These are phyloP conservation scores for Saccharomycopsis crataegensis DNA, from an alignment of 1,139 yeast genomes.

Conservation along the genomic window DNA sequence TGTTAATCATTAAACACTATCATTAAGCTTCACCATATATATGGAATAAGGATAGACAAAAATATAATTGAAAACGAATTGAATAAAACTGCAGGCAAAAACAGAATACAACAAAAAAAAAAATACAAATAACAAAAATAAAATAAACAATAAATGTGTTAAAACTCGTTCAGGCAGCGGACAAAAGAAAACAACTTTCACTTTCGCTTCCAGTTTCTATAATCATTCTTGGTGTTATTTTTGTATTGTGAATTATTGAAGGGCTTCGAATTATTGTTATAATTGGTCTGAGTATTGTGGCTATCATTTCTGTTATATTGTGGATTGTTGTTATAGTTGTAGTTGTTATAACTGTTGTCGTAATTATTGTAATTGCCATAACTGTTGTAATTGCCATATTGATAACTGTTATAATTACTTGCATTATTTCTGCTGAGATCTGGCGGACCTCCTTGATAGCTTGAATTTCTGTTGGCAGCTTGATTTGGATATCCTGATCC, in stretches of 20 bases:
- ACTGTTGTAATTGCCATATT: not conserved
- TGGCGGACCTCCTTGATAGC: too few relatives aligned
- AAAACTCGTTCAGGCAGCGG: too few relatives aligned
- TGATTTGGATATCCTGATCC: too few relatives aligned
- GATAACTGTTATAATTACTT: not conserved
- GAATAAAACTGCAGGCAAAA: not conserved
- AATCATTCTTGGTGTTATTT: not conserved
- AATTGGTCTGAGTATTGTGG: not conserved
- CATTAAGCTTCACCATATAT: not conserved
- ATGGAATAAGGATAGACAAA: not conserved
- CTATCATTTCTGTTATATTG: not conserved
- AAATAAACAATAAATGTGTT: not conserved
- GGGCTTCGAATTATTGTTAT: not conserved
- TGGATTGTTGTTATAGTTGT: not conserved
- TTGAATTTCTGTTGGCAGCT: too few relatives aligned
- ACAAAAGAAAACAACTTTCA: not conserved
- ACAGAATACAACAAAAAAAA: not conserved
- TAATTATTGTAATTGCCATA: not conserved
- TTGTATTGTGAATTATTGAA: not conserved
- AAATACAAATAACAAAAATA: not conserved
- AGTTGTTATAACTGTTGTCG: not conserved
- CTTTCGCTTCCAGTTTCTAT: not conserved
- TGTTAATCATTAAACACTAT: not conserved
- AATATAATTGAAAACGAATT: not conserved
- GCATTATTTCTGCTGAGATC: not conserved